These are phyloP conservation scores for Cryptosporidium ryanae DNA, from an alignment of 169 alveolate genomes.

Conservation along the genomic window DNA sequence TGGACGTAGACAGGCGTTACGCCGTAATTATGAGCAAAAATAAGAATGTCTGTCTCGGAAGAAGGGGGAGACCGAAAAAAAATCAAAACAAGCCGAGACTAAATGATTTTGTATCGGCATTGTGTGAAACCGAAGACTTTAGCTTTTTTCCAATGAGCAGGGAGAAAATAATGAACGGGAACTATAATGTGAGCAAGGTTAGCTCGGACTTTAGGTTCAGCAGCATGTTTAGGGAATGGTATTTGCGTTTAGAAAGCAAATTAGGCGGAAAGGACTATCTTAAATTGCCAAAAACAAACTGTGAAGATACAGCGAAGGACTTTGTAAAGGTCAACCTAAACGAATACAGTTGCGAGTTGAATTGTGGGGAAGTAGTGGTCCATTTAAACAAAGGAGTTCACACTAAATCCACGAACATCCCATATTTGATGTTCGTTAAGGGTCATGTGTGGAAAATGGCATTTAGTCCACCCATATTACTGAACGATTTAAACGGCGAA, in stretches of 20 bases:
- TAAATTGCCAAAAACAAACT: too few relatives aligned
- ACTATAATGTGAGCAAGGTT: not conserved
- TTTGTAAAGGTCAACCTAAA: constrained; percentile 4
- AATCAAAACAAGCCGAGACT: constrained; percentile 10
- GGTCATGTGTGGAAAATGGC: constrained; percentile 73
- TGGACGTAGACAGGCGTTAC: not conserved
- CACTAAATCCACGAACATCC: constrained; percentile 24
- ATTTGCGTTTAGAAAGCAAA: not conserved
- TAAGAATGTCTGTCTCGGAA: constrained; percentile 57
- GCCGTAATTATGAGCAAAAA: constrained; percentile 10
- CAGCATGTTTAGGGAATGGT: constrained; percentile 17
- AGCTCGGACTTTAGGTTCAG: not conserved
- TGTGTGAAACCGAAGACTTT: constrained; percentile 31
- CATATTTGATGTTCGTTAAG: constrained; percentile 18
- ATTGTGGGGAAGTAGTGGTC: not conserved
- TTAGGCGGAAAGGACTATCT: not conserved
- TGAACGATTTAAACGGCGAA: too few relatives aligned
- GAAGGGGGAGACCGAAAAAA: constrained; percentile 71
- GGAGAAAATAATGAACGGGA: not conserved
- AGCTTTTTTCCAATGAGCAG: constrained; percentile 45
- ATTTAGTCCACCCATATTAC: constrained; percentile 48
- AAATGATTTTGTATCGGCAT: constrained; percentile 31
- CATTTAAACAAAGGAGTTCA: not conserved
- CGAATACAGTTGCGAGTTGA: not conserved
- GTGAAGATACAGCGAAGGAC: not conserved